Evolutionary conservation across 495 filamentous ascomycete genomes (phyloP).

Genomic region (Halenospora varia): DNA sequence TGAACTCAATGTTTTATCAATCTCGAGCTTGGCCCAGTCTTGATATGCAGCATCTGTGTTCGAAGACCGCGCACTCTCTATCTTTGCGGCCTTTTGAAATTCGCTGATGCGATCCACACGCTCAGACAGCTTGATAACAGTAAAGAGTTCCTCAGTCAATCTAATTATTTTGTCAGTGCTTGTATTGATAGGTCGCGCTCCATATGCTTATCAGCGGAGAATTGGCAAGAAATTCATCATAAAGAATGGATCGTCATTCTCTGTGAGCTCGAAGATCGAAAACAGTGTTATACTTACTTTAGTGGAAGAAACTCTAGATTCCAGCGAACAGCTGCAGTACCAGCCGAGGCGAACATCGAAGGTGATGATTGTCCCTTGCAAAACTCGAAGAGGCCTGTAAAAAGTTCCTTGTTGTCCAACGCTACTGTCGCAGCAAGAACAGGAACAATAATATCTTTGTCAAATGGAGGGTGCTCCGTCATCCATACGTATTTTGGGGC

Average conservation of each 20-base stretch:
- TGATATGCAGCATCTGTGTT: neutral
- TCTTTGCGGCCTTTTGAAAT: neutral
- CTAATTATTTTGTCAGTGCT: neutral
- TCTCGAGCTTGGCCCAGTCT: constrained; percentile 4
- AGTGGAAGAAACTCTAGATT: neutral
- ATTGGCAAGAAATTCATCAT: neutral
- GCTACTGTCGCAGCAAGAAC: neutral
- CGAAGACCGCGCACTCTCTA: neutral
- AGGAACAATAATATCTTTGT: neutral
- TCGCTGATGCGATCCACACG: neutral
- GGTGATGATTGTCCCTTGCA: neutral
- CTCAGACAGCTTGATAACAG: neutral
- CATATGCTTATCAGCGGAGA: too few relatives aligned
- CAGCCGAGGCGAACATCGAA: neutral
- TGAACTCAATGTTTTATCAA: neutral
- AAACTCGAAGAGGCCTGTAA: neutral
- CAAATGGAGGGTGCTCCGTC: constrained; percentile 1
- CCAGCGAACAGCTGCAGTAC: neutral
- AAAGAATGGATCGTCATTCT: neutral
- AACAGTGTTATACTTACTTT: constrained; percentile 6
- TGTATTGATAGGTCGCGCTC: too few relatives aligned
- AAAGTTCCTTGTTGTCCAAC: constrained; percentile 2
- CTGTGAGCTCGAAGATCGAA: neutral
- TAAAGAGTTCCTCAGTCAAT: neutral
- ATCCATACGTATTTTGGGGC: neutral